phyloP scores from a whole-genome alignment of 139 green algal genomes.

The Micractinium conductrix region DNA sequence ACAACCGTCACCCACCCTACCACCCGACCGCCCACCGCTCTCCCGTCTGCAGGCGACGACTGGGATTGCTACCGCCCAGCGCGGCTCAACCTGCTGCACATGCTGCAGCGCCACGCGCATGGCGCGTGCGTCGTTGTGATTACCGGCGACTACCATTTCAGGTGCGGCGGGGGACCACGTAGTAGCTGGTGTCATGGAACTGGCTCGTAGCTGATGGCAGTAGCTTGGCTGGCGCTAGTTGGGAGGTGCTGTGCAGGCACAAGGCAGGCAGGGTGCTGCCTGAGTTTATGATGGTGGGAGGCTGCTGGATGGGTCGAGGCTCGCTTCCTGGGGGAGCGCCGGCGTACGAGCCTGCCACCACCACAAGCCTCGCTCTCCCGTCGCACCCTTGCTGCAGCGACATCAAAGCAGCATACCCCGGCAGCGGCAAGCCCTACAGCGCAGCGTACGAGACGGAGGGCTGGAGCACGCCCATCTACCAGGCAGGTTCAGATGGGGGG shows the following conservation, averaged over 20 bases:
- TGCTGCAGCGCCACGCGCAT: conserved; percentile 13
- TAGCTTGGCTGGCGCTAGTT: too few relatives aligned
- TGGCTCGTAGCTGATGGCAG: not conserved
- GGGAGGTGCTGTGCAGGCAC: too few relatives aligned
- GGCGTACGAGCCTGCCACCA: too few relatives aligned
- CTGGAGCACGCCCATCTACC: conserved; percentile 21
- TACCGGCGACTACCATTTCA: conserved; percentile 23
- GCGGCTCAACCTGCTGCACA: conserved; percentile 18
- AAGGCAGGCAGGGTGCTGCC: too few relatives aligned
- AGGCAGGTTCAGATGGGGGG: not conserved
- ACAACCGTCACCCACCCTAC: too few relatives aligned
- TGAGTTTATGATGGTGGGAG: too few relatives aligned
- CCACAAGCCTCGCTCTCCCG: not conserved
- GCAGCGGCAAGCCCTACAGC: not conserved
- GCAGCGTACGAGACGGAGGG: not conserved
- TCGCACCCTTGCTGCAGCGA: not conserved
- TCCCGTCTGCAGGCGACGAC: not conserved
- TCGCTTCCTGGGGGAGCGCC: too few relatives aligned
- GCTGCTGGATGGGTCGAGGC: not conserved
- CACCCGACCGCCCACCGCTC: too few relatives aligned
- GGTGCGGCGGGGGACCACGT: not conserved
- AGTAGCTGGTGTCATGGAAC: not conserved
- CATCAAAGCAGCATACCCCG: conserved; percentile 6
- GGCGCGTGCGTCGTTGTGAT: conserved; percentile 11
- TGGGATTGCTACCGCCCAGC: conserved; percentile 30